Percentiles rank a stretch among this genome's conserved stretches.
These are phyloP conservation scores for Alopecurus myosuroides DNA, from an alignment of 176 grass and related monocot genomes.

Conservation along the genomic window DNA sequence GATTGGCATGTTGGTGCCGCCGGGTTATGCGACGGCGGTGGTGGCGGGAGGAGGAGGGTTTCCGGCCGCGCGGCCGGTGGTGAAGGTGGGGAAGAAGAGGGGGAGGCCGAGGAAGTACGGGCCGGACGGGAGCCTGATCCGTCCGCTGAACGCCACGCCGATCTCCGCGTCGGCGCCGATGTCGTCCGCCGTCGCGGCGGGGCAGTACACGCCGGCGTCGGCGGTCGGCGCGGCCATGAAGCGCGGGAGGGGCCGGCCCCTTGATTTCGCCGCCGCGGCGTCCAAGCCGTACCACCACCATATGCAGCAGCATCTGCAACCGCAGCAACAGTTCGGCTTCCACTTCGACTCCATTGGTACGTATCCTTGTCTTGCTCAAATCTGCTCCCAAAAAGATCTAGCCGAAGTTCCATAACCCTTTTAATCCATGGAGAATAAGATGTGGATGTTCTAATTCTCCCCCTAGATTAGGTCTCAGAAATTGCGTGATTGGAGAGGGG, in stretches of 20 bases:
- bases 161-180: constrained; percentile 80
- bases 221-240: constrained; percentile 90
- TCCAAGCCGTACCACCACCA: constrained; percentile 26
- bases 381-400: not conserved
- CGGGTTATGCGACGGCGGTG: not conserved
- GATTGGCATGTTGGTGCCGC: constrained; percentile 20
- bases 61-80: not conserved
- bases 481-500: not conserved
- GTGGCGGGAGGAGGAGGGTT: not conserved
- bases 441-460: not conserved
- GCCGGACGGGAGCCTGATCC: constrained; percentile 80
- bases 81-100: constrained; percentile 77
- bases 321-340: constrained; percentile 45
- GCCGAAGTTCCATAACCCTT: not conserved
- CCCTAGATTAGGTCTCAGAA: not conserved
- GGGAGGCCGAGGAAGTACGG: constrained; percentile 94
- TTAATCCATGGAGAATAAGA: not conserved
- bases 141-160: constrained; percentile 81
- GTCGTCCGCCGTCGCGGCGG: constrained; percentile 8
- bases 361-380: constrained; percentile 27
- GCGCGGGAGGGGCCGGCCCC: constrained; percentile 65
- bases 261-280: constrained; percentile 44
- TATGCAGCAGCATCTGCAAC: not conserved
- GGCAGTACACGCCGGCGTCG: constrained; percentile 78
- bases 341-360: constrained; percentile 37